Evolutionary conservation across 371 early-diverging fungal genomes (phyloP), one percentile per base, ranked within the genome.

Genomic region (Mucor lusitanicus): DNA sequence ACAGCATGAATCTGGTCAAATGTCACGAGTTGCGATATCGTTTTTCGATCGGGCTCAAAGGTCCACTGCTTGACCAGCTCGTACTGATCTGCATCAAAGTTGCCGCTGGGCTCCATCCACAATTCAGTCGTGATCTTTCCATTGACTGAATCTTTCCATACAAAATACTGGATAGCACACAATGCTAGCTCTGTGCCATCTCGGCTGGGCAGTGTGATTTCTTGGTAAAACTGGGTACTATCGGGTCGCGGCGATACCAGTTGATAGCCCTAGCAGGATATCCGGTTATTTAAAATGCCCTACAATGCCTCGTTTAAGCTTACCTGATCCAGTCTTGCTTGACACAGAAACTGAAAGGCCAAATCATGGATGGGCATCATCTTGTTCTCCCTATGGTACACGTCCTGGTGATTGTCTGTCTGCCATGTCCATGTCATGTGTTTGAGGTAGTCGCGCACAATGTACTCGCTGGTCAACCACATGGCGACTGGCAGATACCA

Each of bases 1-100:
- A 90, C 77, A 7, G 83, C 78, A 68, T 91, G 89, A 5, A 94
- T 87, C 33, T 88, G 86, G 73, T 94, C 92, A 79, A 91, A 94
- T 0, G 92, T 90, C 17, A 90, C 88, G 4, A 94, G 64, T 28
- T 87, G 87, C 6, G 90, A 89, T 6, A 92, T 78, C 0, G 88
- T 80, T 39, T 78, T 76, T 23, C 85, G 74, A 63, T 94, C 94
- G 11, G 82, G 80, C 7, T 79, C 76, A 21, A 88, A 73, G 1
- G 91, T 86, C 63, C 81, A 78, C 4, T 77, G 72, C 50, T 86
- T 84, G 2, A 83, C 69, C 8, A 69, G 62, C 8, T 85, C 81
- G 59, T 78, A 79, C 19, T 76, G 71, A 28, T 78, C 74, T 15
- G 54, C 66, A 11, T 70, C 69, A 28, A 71, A 70, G 25, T 54